Conservation (phyloP, 2,329 filamentous ascomycete species). For the Corynespora cassiicola region DNA sequence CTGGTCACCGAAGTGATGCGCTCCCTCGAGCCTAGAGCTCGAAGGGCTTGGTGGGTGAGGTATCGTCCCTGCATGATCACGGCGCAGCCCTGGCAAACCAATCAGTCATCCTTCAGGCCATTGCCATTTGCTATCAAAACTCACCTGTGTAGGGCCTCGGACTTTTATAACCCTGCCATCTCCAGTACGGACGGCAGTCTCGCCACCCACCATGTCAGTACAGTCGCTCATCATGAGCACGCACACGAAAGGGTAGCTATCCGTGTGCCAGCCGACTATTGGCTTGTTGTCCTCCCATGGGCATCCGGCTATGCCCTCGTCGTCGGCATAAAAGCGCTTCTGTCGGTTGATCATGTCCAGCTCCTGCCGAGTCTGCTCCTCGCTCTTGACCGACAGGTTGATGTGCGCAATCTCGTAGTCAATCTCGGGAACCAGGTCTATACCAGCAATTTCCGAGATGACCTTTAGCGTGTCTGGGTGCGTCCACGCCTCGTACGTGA, state of each 20-base stretch:
- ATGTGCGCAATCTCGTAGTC: slow-evolving; percentile 66
- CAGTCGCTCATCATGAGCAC: slow-evolving; percentile 73
- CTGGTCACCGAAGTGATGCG: slow-evolving; percentile 72
- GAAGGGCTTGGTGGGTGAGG: slow-evolving; percentile 69
- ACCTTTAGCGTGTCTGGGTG: slow-evolving; percentile 60
- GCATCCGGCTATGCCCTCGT: slow-evolving; percentile 52
- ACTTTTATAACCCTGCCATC: slow-evolving; percentile 64
- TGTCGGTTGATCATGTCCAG: slow-evolving; percentile 47
- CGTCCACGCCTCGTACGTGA: slow-evolving; percentile 68
- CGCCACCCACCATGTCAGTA: slow-evolving; percentile 67
- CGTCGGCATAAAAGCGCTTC: slow-evolving; percentile 42
- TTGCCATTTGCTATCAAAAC: too few relatives aligned
- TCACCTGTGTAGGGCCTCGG: slow-evolving; percentile 65
- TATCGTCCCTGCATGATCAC: slow-evolving; percentile 73
- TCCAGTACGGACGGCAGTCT: slow-evolving; percentile 65
- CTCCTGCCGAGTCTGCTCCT: slow-evolving; percentile 54
- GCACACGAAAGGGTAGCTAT: slow-evolving; percentile 73
- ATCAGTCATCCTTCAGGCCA: too few relatives aligned
- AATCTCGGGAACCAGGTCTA: slow-evolving; percentile 63
- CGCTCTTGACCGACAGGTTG: slow-evolving; percentile 62
- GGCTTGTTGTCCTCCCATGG: slow-evolving; percentile 58
- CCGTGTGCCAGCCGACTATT: slow-evolving; percentile 68
- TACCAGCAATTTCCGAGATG: slow-evolving; percentile 63
- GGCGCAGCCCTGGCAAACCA: slow-evolving; percentile 59
- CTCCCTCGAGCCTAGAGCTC: slow-evolving; percentile 64